Evolutionary conservation across 176 grass and related monocot genomes (phyloP).

Genomic region (Juncus effusus): DNA sequence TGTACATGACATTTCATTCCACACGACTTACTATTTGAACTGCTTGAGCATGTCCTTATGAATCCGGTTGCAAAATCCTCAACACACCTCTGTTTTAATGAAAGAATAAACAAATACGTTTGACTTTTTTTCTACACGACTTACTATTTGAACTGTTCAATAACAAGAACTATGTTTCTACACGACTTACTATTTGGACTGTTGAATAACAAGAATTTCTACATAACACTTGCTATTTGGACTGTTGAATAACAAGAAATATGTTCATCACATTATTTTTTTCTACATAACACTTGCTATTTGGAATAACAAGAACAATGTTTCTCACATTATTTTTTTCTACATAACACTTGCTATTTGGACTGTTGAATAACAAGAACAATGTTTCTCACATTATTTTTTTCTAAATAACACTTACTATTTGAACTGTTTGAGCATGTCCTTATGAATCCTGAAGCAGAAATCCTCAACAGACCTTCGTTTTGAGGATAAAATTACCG

Average conservation of each 20-base stretch:
- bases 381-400: too few relatives aligned
- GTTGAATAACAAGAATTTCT: too few relatives aligned
- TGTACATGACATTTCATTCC: too few relatives aligned
- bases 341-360: slow-evolving; percentile 20
- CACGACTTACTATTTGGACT: too few relatives aligned
- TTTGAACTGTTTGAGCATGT: slow-evolving; percentile 95
- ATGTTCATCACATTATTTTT: too few relatives aligned
- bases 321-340: too few relatives aligned
- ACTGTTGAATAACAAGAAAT: too few relatives aligned
- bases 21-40: slow-evolving; percentile 98
- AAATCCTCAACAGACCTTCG: slow-evolving; percentile 90
- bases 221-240: too few relatives aligned
- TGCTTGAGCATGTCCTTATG: slow-evolving; percentile 96
- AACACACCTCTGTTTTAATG: slow-evolving; percentile 66
- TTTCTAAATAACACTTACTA: slow-evolving; percentile 46
- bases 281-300: slow-evolving; percentile 82
- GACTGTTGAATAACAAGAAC: slow-evolving; percentile 44
- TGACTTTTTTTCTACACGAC: too few relatives aligned
- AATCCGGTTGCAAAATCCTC: slow-evolving; percentile 84
- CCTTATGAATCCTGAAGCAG: slow-evolving; percentile 86
- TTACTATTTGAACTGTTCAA: neutral
- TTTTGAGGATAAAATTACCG: slow-evolving; percentile 81
- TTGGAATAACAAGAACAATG: too few relatives aligned
- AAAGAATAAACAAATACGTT: slow-evolving; percentile 68
- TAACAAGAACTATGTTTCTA: too few relatives aligned